Evolutionary conservation across 2,329 filamentous ascomycete genomes (phyloP), one percentile per base, ranked within the genome.

Genomic region (Dryadomyces quercus-mongolicae): DNA sequence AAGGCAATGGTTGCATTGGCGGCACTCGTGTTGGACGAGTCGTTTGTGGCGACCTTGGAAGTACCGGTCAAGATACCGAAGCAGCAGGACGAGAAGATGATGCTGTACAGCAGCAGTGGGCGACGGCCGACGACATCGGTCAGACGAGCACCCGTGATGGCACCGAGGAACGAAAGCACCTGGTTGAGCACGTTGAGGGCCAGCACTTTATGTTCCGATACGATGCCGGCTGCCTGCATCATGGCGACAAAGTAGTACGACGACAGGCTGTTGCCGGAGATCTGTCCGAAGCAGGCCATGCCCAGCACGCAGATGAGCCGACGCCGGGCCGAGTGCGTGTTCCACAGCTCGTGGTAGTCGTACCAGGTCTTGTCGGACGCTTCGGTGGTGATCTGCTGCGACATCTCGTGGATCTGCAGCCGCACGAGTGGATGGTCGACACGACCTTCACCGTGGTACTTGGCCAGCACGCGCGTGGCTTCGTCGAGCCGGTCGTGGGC

Each of bases 61-160:
- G 73, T 75, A 2, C 72, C 73, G 0, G 73, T 75, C 51, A 77
- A 71, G 59, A 74, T 65, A 40, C 71, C 72, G 50, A 77, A 76
- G 61, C 73, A 76, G 56, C 67, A 59, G 0, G 71, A 73, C 51
- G 68, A 70, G 57, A 71, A 74, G 12, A 74, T 62, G 44, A 72
- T 74, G 4, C 70, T 70, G 62, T 69, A 71, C 3, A 80, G 63
- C 18, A 80, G 64, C 8, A 80, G 65, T 0, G 76, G 76, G 2
- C 81, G 75, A 42, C 81, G 77, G n/a, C 80, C 78, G 6, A 82
- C 56, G 1, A 71, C 70, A 43, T 82, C 80, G 1, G 78, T 77
- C 51, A 82, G 68, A 15, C 72, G 68, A 4, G 80, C 77, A 48
- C 81, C 81, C 0, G 75, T 59, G 18, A 80, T 67, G 18, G 77